Base-by-base conservation (phyloP, 371 early-diverging fungal species). In the Thermomucor indicae-seudaticae region DNA sequence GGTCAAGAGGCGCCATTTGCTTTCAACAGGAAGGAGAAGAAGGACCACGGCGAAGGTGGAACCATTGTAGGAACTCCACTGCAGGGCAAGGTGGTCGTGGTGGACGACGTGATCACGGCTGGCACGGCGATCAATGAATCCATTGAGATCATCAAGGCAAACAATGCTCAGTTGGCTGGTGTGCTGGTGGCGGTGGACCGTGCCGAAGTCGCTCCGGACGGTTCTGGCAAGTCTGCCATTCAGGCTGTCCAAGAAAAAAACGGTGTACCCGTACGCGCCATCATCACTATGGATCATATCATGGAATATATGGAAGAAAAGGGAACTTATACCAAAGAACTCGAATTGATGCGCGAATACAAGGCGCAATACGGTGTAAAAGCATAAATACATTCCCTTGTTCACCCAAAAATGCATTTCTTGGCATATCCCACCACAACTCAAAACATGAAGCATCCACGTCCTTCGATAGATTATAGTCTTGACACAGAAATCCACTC, bases 11-110 rank as follows among this genome's bases (percentile, higher is more conserved):
- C 83, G 5, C 92, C 95, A 12, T 97, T 86, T 65, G 70, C 86
- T 37, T 97, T 95, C 77, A 96, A 98, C 81, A 86, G 98, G 54
- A 98, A 98, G 73, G 98, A 98, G 66, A 86, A 84, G 79, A 98
- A 98, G 78, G 95, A 96, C 66, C 98, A 98, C 59, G 97, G 97
- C 35, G 98, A 98, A 66, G 98, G 97, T 34, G 97, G 97, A 17
- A 79, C 64, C 44, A 91, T 96, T 55, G 96, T 98, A 3, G 98
- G 98, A 14, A 76, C 92, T 1, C 70, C 86, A 30, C 71, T 96
- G 58, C 60, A 63, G 5, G 90, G 89, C 24, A 72, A 79, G 46
- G 80, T 95, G n/a, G 74, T 97, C 35, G 80, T 96, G 22, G 83
- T 97, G 16, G 98, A 98, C 71, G 98, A 98, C 65, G 98, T 98